Evolutionary conservation across 371 early-diverging fungal species (phyloP).

Genomic region (Dipsacomyces acuminosporus): DNA sequence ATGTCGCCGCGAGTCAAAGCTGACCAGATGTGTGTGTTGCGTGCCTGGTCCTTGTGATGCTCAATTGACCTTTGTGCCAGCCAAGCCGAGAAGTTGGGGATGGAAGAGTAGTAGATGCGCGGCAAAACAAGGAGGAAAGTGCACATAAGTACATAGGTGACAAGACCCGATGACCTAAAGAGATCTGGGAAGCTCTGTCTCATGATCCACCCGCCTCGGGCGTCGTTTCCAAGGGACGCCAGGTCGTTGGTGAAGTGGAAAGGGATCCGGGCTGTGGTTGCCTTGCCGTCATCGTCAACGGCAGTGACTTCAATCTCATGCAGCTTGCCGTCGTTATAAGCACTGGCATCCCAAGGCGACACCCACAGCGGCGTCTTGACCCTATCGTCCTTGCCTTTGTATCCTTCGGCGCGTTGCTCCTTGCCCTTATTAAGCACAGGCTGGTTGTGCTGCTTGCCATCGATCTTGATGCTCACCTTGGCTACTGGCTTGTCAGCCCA

Average conservation of each 20-base stretch:
- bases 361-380: conserved; percentile 66
- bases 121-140: conserved; percentile 16
- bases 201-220: conserved; percentile 73
- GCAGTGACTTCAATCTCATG: conserved; percentile 61
- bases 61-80: conserved; percentile 7
- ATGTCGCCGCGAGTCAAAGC: conserved; percentile 7
- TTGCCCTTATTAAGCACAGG: conserved; percentile 45
- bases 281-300: conserved; percentile 51
- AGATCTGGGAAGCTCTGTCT: conserved; percentile 25
- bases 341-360: conserved; percentile 62
- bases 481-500: conserved; percentile 49
- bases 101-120: conserved; percentile 12
- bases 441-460: conserved; percentile 33
- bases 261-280: conserved; percentile 42
- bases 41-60: conserved; percentile 28
- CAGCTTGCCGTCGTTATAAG: conserved; percentile 56
- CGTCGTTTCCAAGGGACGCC: conserved; percentile 54
- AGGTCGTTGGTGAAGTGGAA: conserved; percentile 61
- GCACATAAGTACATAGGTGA: conserved; percentile 32
- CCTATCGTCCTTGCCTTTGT: conserved; percentile 41
- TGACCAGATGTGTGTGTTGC: conserved; percentile 4
- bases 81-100: conserved; percentile 16
- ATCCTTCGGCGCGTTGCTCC: conserved; percentile 31
- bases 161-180: conserved; percentile 12
- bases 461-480: conserved; percentile 52